Base-by-base conservation (phyloP, 306 rosid genomes). In the Citrullus mucosospermus region DNA sequence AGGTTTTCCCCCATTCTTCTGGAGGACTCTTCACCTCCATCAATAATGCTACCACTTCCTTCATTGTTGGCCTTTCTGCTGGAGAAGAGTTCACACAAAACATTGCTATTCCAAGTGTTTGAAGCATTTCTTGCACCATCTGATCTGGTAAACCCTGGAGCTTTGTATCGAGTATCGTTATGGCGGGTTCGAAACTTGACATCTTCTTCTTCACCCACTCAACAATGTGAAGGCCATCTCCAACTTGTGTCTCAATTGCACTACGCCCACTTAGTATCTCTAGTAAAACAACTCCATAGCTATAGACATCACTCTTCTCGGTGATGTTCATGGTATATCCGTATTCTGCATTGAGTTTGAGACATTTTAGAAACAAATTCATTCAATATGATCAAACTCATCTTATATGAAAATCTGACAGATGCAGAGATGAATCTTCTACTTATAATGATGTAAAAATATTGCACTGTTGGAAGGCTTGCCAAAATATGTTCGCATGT, bases 321-420 rank as follows among this genome's bases (percentile, higher is more conserved):
- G 99, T 96, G 88, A 96, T 96, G 90, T 96, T 91, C 99, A 92
- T 91, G 53, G 98, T 86, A 88, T 96, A 96, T 80, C 99, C 99
- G 9, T 96, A 96, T 80, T 96, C 99, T 96, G 90, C 87, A 82
- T 36, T 75, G 63, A 51, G 32, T 69, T 80, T 46, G 54, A 9
- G 25, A 83, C 74, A 80, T 18, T 56, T 84, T 79, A 82, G 80
- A 78, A 78, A 70, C 48, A 51, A 54, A 81, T 69, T 59, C 25
- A 9, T 30, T 18, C 8, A 54, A 43, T 61, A 55, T 13, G 4
- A 39, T 20, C 8, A 51, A 20, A 9, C 43, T 25, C 46, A 66
- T 14, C 16, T 6, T 44, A 17, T 9, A 18, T 18, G 73, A 38
- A 66, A 18, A 1, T 66, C 9, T 66, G 15, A 66, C 15, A 17